Evolutionary conservation across 1,139 yeast species (phyloP), one percentile per base, ranked within the genome.

Genomic region (Sugiyamaella pinicola): DNA sequence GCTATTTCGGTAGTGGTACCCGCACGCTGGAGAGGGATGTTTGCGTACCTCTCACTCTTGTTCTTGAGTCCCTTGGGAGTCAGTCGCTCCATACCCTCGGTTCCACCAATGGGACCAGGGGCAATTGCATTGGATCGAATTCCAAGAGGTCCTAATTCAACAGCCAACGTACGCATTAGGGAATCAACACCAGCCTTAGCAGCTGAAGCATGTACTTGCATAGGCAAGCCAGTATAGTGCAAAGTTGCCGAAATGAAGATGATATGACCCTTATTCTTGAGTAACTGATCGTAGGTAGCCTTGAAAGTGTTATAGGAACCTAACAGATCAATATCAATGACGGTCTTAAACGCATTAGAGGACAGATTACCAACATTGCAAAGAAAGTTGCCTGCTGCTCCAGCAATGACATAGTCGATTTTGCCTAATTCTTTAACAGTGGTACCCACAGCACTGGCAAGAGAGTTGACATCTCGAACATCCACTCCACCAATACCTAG

Each of bases 181-280:
- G 96, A 95, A 66, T 91, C 97, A 33, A 90, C 81, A 18, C 96
- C 97, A 1, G 96, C 96, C 72, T 90, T 90, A 5, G 96, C 96
- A 0, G 97, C 96, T 1, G 90, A 86, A 1, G 88, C 96, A 61
- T 89, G 97, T 5, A 81, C 66, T 70, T 90, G 96, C 71, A 85
- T 82, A 6, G 96, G 96, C 41, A 86, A 81, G 17, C 96, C 96
- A 62, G 84, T 81, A 69, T 87, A 87, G 69, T 90, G 96, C 53
- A 90, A 75, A 0, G 96, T 89, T 1, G 97, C 95, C 51, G 90
- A 81, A 15, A 90, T 86, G 63, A 90, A 88, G 8, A 90, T 61
- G n/a, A 87, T 76, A 7, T 66, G 61, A 15, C 97, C 97, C 68
- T 81, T 82, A 61, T 79, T 80, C 66, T 78, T 74, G 42, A 78